Conservation (phyloP, 2,329 filamentous ascomycete genomes). For the Magnaporthiopsis rhizophila region DNA sequence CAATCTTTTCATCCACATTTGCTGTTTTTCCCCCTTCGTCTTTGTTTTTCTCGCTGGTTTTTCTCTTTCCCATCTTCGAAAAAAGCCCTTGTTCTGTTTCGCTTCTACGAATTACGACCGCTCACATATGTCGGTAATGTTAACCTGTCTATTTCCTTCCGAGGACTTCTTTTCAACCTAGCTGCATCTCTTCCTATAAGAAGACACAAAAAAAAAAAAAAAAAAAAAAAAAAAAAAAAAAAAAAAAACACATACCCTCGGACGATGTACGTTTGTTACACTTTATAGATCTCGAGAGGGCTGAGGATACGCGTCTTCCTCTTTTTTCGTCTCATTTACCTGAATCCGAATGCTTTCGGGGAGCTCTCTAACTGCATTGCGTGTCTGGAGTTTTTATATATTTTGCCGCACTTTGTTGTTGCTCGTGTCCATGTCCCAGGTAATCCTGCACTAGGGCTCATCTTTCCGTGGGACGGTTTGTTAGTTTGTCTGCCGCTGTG, state of each 20-base stretch:
- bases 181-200: background rate
- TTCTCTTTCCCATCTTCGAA: background rate
- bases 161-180: background rate
- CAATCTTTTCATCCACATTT: background rate
- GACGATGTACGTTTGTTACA: too few relatives aligned
- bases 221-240: too few relatives aligned
- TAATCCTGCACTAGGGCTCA: background rate
- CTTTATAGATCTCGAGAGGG: background rate
- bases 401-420: background rate
- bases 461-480: background rate
- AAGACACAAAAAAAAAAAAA: too few relatives aligned
- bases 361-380: background rate
- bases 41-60: too few relatives aligned
- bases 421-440: background rate
- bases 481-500: background rate
- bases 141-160: constrained; percentile 8
- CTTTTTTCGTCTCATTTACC: background rate
- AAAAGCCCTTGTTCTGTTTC: background rate
- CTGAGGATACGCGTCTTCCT: background rate
- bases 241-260: too few relatives aligned
- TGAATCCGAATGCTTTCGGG: background rate
- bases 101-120: constrained; percentile 8
- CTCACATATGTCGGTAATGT: constrained; percentile 9
- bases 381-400: background rate
- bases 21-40: too few relatives aligned